Evolutionary conservation across 352 stramenopile genomes (phyloP).

Genomic region (Detonula confervacea): DNA sequence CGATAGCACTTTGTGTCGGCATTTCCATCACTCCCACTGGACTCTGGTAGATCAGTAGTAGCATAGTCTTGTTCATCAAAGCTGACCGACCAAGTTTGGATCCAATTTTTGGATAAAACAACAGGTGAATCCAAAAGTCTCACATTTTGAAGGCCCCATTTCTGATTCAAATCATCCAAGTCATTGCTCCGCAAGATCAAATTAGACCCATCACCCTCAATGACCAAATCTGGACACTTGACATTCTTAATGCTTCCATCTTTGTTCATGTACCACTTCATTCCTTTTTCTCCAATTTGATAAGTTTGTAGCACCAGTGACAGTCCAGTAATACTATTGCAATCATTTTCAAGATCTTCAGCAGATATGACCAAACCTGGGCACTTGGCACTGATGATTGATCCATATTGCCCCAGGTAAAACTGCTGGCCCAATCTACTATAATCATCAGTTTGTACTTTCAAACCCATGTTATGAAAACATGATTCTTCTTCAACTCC

Average conservation of each 20-base stretch:
- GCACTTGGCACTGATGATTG: constrained; percentile 7
- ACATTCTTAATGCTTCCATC: background rate
- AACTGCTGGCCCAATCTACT: constrained; percentile 1
- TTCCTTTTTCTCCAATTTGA: too few relatives aligned
- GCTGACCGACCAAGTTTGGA: constrained; percentile 2
- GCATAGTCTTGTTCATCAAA: background rate
- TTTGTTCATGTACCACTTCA: background rate
- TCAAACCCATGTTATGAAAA: background rate
- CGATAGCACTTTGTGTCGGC: background rate
- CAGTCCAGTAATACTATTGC: background rate
- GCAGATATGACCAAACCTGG: background rate
- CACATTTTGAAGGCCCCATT: background rate
- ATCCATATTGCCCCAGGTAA: constrained; percentile 3
- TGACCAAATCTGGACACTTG: background rate
- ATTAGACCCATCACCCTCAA: background rate
- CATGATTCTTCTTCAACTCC: background rate
- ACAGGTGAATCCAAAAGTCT: background rate
- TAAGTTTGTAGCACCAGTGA: background rate
- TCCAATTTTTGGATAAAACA: background rate
- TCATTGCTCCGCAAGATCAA: too few relatives aligned
- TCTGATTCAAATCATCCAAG: too few relatives aligned
- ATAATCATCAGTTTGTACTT: constrained; percentile 6
- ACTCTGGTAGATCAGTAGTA: background rate
- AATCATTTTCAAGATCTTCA: background rate
- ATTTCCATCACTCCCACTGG: background rate